A percentile compares a stretch with the other conserved stretches of the same genome.
These are phyloP conservation scores for Trichoderma guizhouense DNA, from an alignment of 2,329 filamentous ascomycete species.

Conservation along the genomic window DNA sequence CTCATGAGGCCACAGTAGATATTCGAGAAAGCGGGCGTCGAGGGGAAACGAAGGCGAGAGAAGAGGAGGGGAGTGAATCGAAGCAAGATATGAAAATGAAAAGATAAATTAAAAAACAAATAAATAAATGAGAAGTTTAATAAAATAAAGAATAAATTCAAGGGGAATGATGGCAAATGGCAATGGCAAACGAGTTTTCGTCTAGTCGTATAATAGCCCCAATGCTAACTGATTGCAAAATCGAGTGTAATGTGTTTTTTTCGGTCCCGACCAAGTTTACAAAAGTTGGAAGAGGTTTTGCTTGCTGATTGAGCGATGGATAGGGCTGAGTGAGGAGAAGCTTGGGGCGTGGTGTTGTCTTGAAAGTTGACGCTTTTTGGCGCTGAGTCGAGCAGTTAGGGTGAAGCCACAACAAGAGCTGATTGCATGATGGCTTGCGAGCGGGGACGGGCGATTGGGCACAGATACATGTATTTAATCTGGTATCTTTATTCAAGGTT, in stretches of 20 bases:
- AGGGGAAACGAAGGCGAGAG: not conserved
- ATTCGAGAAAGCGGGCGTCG: not conserved
- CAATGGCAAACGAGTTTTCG: slow-evolving; percentile 6
- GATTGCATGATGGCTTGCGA: not conserved
- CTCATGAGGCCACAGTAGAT: not conserved
- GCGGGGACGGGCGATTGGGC: not conserved
- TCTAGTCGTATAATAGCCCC: not conserved
- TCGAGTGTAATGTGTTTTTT: not conserved
- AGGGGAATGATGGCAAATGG: not conserved
- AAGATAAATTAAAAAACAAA: not conserved
- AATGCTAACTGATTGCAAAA: not conserved
- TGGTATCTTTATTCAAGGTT: slow-evolving; percentile 9
- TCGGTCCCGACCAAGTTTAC: not conserved
- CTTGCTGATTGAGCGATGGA: not conserved
- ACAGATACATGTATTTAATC: not conserved
- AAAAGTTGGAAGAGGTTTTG: not conserved
- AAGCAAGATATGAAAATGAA: not conserved
- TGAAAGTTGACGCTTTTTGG: not conserved
- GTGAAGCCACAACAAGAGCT: not conserved
- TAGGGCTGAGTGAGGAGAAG: slow-evolving; percentile 10
- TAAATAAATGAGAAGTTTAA: not conserved
- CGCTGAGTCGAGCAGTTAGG: not conserved
- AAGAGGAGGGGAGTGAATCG: slow-evolving; percentile 1
- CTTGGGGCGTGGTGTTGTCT: not conserved
- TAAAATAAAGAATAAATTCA: not conserved